Evolutionary conservation across 495 filamentous ascomycete genomes (phyloP), one percentile per base, ranked within the genome.

Genomic region (Aspergillus baeticus): DNA sequence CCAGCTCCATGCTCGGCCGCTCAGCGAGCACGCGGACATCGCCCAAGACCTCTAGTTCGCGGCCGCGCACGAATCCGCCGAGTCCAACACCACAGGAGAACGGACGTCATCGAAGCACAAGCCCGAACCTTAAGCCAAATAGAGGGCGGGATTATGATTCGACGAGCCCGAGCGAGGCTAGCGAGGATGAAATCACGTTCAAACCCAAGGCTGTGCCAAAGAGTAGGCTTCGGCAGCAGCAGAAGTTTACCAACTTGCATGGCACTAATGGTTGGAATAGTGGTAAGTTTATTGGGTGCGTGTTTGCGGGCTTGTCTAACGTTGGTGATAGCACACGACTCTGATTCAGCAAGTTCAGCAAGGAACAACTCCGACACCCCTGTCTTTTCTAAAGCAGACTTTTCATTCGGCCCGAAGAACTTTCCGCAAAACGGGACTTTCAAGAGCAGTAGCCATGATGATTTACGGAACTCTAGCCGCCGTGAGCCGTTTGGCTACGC

Each of bases 401-500:
- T 63, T 15, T 60, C 21, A 2, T 36, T 54, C 31, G 46, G 31
- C 38, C 50, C 39, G 26, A 55, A 15, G 61, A 51, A 42, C 47
- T 46, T 61, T 62, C 22, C 33, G 6, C 60, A 51, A 45, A 59
- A 62, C 48, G 44, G 62, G 10, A 47, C 58, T 17, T 70, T 65
- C 23, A 71, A 63, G 23, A 83, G 81, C 48, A 80, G 77, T 44
- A 91, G 86, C 64, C 77, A 85, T 31, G 88, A 91, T 61, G 84
- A 86, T 58, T 87, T 96, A 69, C 89, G 89, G 62, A 91, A 87
- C 29, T 82, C 81, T 0, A 72, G 76, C 21, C 79, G 84, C 31
- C 87, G 83, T 38, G 69, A 74, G 11, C 47, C 54, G 2, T 64
- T 74, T 20, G 80, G 82, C 33, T 81, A 80, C 62, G 81, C 87